Evolutionary conservation across 306 rosid species (phyloP), one percentile per base, ranked within the genome.

Genomic region (Carpinus viminea): DNA sequence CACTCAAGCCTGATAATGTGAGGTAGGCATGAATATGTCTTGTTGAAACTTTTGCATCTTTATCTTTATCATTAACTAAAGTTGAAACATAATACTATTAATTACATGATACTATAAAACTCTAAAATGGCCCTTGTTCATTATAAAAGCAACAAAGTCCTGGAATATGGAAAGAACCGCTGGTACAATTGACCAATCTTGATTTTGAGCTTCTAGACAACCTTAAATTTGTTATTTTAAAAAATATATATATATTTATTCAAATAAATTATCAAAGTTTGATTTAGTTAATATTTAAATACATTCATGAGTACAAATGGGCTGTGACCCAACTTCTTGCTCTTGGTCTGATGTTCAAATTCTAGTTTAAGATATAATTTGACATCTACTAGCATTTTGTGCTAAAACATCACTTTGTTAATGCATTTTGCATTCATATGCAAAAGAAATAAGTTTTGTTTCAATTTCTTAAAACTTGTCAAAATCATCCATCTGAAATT

Each of bases 121-220:
- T 48, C 52, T 48, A 7, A 18, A 5, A 18, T 1, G 10, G 8
- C 57, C 57, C 20, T 53, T 21, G 17, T 53, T 17, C 57, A 16
- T 53, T 1, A 1, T 53, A 4, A 7, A 53, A 15, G 7, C 20
- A 54, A 54, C 8, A 16, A 18, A 17, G 12, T 20, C 26, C 1
- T n/a, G n/a, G 17, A 28, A 24, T 8, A 59, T 4, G 38, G 8
- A 60, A 59, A 21, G 16, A 60, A 60, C 66, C 38, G 4, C 68
- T 5, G 16, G 38, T 26, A 12, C 15, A 11, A 38, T 60, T 56
- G 8, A 60, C 3, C 6, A 34, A 26, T 60, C 69, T 62, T 62
- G 10, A 31, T 31, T 31, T 62, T 62, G 69, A 62, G 69, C 69
- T 62, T 62, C 69, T 62, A 62, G 69, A 31, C 45, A 62, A 36